Evolutionary conservation across 75 land plant genomes (phyloP), one percentile per base, ranked within the genome.

Genomic region (Sequoiadendron giganteum): DNA sequence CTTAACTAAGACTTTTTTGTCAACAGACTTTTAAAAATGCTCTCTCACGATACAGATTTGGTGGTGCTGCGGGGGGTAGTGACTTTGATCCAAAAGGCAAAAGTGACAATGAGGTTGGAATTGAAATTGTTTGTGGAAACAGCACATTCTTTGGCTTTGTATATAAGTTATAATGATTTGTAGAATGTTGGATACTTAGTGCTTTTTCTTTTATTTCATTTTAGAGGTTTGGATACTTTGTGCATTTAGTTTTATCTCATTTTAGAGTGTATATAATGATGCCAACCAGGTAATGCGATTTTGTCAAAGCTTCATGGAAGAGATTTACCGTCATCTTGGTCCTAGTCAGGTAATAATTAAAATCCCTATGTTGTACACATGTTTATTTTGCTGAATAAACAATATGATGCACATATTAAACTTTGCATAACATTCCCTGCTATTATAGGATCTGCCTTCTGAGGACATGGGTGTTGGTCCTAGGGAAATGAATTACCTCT

Each of bases 81-180:
- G 99, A 98, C 90, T 98, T 98, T 91, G 97, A 98, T 90, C 99
- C 99, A 52, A 98, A 97, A 91, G 99, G 99, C 75, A 98, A 95
- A 91, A 98, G 95, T 91, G 99, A 98, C 39, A 97, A 93, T 90
- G 99, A 98, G 99, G 99, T 97, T 75, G 55, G 54, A 49, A n/a
- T 13, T 81, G 79, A 43, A 75, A 21, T 80, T 15, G 18, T 76
- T 83, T 49, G 84, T 77, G 78, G 19, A 38, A 48, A 85, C 55
- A 45, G 28, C n/a, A 9, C 30, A 42, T 0, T 39, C 45, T 19
- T 42, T 19, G 85, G 28, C 47, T 83, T 83, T 45, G 9, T 21
- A 47, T 32, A 11, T 21, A 52, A 48, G 52, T 48, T 48, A 48
- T 48, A 81, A 21, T 43, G 28, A 45, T 45, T 82, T 82, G 2